Base-by-base conservation (phyloP, 1,284 basidiomycete genomes). In the Hymenochaete sp. region DNA sequence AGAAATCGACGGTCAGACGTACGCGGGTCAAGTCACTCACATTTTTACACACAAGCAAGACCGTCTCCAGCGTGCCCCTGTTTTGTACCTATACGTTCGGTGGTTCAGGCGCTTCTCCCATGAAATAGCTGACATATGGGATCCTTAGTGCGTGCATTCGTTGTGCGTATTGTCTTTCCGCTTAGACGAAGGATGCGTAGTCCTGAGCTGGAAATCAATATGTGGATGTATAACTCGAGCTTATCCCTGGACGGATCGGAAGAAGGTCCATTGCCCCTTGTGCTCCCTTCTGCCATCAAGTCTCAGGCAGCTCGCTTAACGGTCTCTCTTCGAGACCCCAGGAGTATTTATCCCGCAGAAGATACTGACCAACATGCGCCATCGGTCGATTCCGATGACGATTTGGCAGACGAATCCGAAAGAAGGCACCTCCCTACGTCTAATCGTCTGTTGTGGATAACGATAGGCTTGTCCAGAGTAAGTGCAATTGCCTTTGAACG, bases 181-280 rank as follows among this genome's bases (percentile, higher is more conserved):
- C 26, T 38, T 2, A 24, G 6, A 19, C 33, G 5, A 10, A 11
- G 9, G 5, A 7, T n/a, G n/a, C 22, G 6, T 14, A 46, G 44
- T 16, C 44, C 44, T 4, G 44, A 46, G 28, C 38, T 46, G 5
- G 44, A 46, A 18, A 25, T 46, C 21, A 16, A 16, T 3, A 33
- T 46, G 13, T 46, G 41, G 39, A 21, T 40, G 26, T 41, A 28
- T 32, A 32, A 32, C 19, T 4, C 25, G 21, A n/a, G n/a, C n/a
- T n/a, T n/a, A n/a, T 41, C n/a, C 44, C 25, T 46, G 7, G 10
- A 33, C 13, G 10, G 9, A 13, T 19, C n/a, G 1, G n/a, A 28
- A 18, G 21, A 10, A 13, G 26, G 44, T 19, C 44, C 26, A 13
- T 38, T 28, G 26, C 10, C 37, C 13, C 18, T 46, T 6, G 25